These are phyloP conservation scores for Paramecium octaurelia DNA, from an alignment of 73 alveolate genomes.

Conservation along the genomic window DNA sequence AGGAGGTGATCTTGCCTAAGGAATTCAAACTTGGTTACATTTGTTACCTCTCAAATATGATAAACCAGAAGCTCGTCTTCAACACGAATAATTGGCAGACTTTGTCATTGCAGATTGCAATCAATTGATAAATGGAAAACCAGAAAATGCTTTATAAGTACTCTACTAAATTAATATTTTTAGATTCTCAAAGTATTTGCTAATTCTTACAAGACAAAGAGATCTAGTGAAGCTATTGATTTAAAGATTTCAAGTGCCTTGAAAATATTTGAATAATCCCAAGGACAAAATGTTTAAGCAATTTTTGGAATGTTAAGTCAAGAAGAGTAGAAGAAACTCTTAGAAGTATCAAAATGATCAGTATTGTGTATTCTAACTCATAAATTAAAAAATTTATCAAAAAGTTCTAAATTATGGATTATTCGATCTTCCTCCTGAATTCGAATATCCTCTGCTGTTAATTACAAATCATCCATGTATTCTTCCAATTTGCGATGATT, in stretches of 20 bases:
- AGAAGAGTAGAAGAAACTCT: slow-evolving; percentile 40
- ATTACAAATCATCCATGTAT: background rate
- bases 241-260: background rate
- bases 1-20: slow-evolving; percentile 22
- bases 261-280: background rate
- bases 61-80: slow-evolving; percentile 67
- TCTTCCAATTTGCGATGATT: background rate
- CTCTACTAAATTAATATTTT: background rate
- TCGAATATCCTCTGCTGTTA: slow-evolving; percentile 10
- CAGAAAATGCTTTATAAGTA: slow-evolving; percentile 37
- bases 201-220: slow-evolving; percentile 14
- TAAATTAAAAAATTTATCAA: background rate
- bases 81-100: slow-evolving; percentile 72
- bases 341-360: slow-evolving; percentile 6
- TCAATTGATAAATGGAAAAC: background rate
- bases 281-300: background rate
- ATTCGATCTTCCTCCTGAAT: background rate
- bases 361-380: background rate
- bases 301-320: background rate
- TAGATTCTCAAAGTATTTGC: slow-evolving; percentile 31
- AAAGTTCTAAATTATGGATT: background rate
- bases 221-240: slow-evolving; percentile 3
- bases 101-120: slow-evolving; percentile 14
- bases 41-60: slow-evolving; percentile 73
- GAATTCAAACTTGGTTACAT: slow-evolving; percentile 64